These are phyloP conservation scores for Fagopyrum esculentum DNA, from an alignment of 148 eudicot genomes.

Conservation along the genomic window DNA sequence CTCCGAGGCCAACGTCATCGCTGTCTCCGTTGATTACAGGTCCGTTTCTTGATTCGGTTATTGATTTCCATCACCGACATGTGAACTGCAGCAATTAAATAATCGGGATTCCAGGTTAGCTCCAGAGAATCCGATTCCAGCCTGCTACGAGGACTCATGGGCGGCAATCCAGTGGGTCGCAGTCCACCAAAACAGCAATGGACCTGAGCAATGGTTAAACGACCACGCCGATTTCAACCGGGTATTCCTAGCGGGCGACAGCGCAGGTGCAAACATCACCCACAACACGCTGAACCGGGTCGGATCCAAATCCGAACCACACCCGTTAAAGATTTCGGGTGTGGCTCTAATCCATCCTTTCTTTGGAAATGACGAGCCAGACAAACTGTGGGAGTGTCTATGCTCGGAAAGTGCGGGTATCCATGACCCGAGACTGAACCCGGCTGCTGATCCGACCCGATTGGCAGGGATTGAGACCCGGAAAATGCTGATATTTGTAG, in stretches of 20 bases:
- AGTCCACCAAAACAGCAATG: constrained; percentile 17
- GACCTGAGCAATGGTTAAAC: constrained; percentile 30
- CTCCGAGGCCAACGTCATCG: constrained; percentile 1
- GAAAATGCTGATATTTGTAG: constrained; percentile 28
- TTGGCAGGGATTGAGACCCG: constrained; percentile 16
- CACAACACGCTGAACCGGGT: constrained; percentile 33
- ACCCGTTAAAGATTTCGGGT: neutral
- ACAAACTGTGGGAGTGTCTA: constrained; percentile 21
- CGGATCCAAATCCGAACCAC: neutral
- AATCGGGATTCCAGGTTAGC: constrained; percentile 30
- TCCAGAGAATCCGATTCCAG: constrained; percentile 43
- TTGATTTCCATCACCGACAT: neutral
- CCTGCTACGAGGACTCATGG: constrained; percentile 44
- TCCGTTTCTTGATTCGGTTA: neutral
- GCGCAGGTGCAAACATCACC: constrained; percentile 47
- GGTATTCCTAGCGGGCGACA: constrained; percentile 44
- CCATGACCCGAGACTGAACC: constrained; percentile 30
- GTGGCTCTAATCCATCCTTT: constrained; percentile 26
- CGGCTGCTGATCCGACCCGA: constrained; percentile 18
- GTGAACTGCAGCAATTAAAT: neutral
- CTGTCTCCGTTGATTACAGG: constrained; percentile 11
- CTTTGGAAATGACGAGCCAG: constrained; percentile 23
- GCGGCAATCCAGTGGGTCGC: constrained; percentile 31
- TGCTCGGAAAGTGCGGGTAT: constrained; percentile 20
- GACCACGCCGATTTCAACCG: constrained; percentile 19